Evolutionary conservation across 148 eudicot species (phyloP).

Genomic region (Silene latifolia): DNA sequence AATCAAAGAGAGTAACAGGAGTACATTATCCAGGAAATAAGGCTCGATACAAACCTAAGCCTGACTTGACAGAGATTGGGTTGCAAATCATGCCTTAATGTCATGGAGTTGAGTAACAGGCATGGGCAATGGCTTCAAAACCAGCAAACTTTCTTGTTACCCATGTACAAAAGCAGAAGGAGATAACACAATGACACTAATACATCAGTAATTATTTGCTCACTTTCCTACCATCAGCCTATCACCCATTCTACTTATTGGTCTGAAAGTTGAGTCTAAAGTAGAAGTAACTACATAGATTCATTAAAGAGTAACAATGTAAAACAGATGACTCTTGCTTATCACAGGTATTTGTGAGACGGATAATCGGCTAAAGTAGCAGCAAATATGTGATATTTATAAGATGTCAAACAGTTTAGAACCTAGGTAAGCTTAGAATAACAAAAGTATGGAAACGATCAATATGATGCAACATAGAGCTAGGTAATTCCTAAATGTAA

Average conservation of each 20-base stretch:
- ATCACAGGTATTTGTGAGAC: too few relatives aligned
- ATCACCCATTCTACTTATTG: neutral
- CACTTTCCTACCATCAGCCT: neutral
- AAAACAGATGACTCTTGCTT: too few relatives aligned
- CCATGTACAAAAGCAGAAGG: neutral
- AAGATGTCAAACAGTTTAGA: too few relatives aligned
- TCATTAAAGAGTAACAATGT: too few relatives aligned
- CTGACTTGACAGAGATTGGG: slow-evolving; percentile 50
- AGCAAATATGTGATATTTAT: too few relatives aligned
- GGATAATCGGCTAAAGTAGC: too few relatives aligned
- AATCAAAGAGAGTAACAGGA: slow-evolving; percentile 84
- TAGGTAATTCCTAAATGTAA: too few relatives aligned
- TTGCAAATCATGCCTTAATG: slow-evolving; percentile 14
- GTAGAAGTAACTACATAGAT: too few relatives aligned
- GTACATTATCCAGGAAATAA: slow-evolving; percentile 89
- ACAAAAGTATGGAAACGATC: too few relatives aligned
- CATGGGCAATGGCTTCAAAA: slow-evolving; percentile 12
- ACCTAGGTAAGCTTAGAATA: too few relatives aligned
- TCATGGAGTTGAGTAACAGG: neutral
- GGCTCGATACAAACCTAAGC: slow-evolving; percentile 62
- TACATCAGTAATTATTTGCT: neutral
- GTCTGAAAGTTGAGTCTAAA: neutral
- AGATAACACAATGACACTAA: neutral
- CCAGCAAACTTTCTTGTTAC: neutral
- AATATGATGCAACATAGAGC: too few relatives aligned